phyloP scores from a whole-genome alignment of 257 asterid species.

The Nyctanthes arbortristis region DNA sequence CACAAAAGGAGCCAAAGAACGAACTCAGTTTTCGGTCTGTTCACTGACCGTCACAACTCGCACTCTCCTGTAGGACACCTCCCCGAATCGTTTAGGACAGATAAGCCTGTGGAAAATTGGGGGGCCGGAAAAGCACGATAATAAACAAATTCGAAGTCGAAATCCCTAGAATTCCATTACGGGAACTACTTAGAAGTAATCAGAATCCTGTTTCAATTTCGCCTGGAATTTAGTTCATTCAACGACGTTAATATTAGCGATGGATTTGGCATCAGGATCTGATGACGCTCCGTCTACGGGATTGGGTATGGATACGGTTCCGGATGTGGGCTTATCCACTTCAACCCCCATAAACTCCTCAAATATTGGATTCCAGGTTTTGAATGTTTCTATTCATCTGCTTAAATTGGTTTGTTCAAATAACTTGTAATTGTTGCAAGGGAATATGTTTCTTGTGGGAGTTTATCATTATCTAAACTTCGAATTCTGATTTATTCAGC shows the following conservation, averaged over 20 bases:
- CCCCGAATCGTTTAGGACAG: no score
- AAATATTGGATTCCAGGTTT: constrained; percentile 57
- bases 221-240: no score
- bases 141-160: neutral
- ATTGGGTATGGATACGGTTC: constrained; percentile 30
- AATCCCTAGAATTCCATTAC: neutral
- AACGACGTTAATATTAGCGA: no score
- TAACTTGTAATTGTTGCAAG: neutral
- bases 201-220: neutral
- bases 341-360: constrained; percentile 54
- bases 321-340: constrained; percentile 29
- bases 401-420: neutral
- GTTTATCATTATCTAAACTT: neutral
- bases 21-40: no score
- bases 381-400: neutral
- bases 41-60: no score
- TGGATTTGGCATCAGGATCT: constrained; percentile 23
- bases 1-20: no score
- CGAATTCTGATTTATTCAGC: constrained; percentile 36
- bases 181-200: neutral
- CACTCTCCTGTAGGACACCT: no score
- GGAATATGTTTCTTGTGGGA: neutral
- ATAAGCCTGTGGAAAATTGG: no score
- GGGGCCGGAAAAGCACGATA: no score
- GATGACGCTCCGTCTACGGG: constrained; percentile 37